Base-by-base conservation (phyloP, 371 early-diverging fungal genomes). In the Cokeromyces recurvatus region DNA sequence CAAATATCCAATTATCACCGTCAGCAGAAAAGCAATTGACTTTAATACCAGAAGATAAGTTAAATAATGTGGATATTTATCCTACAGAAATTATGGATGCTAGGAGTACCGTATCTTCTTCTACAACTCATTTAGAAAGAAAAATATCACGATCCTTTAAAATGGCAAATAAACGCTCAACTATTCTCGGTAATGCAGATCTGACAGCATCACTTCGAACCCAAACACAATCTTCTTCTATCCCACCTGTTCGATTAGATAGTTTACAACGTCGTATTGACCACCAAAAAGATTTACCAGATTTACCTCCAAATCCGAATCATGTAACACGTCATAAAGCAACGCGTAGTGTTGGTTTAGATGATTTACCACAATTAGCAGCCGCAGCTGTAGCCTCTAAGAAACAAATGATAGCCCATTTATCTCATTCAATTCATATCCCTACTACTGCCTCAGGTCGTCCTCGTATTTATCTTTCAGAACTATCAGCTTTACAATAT, bases 401-500 rank as follows among this genome's bases (percentile, higher is more conserved):
- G 8, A 23, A 36, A 7, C 15, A 38, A 11, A 38, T 32, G 20
- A n/a, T n/a, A n/a, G 32, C 4, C 25, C 24, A 41, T 22, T 2
- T 27, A 4, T 31, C 35, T 12, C 45, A 54, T 23, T 46, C 34
- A 23, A 42, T 47, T 17, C 54, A 42, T 24, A 58, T 53, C 27
- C 44, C 60, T 0, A 49, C 48, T 14, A 29, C 29, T 29, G 32
- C 43, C 4, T 43, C 54, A 10, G 49, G 55, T 8, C 46, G 27
- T 27, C 64, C 64, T 11, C 68, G 71, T 14, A 59, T 76, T 22
- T 85, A 78, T 48, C 61, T 93, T 20, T 83, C 85, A 15, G 96
- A 97, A 51, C 70, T 94, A 15, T 86, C 87, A 16, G 90, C 87
- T 6, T 66, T 94, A 21, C 91, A 92, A 55, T 78, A 83, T 38